Evolutionary conservation across 106 monocot species (phyloP).

Genomic region (Dioscorea alata): DNA sequence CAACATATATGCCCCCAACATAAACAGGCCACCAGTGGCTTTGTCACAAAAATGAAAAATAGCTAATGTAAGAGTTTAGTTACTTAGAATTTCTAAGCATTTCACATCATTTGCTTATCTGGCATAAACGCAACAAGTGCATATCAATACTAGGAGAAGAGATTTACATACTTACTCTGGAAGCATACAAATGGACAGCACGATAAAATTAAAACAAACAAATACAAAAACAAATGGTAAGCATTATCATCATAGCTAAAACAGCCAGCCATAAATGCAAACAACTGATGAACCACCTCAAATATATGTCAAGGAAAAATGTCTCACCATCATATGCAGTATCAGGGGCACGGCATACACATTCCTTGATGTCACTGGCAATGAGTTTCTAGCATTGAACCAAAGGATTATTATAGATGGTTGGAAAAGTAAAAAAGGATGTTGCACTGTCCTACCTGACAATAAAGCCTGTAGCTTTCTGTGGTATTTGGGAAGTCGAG

Average conservation of each 20-base stretch:
- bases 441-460: conserved; percentile 34
- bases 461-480: conserved; percentile 87
- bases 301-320: neutral
- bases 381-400: conserved; percentile 57
- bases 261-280: neutral
- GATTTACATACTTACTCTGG: too few relatives aligned
- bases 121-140: too few relatives aligned
- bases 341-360: conserved; percentile 82
- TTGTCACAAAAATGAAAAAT: too few relatives aligned
- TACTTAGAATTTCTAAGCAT: too few relatives aligned
- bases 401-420: conserved; percentile 3
- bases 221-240: neutral
- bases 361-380: conserved; percentile 95
- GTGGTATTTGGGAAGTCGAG: conserved; percentile 94
- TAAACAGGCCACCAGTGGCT: too few relatives aligned
- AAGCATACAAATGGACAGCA: too few relatives aligned
- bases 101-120: too few relatives aligned
- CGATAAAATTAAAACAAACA: neutral
- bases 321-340: conserved; percentile 77
- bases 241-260: neutral
- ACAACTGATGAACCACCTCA: too few relatives aligned
- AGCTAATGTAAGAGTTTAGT: too few relatives aligned
- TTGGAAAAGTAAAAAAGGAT: conserved; percentile 4
- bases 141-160: too few relatives aligned
- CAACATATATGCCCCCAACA: too few relatives aligned